A percentile compares a stretch with the other conserved stretches of the same genome.
phyloP scores from a whole-genome alignment of 768 basidiomycete species.

The Phylloporus scabripes region DNA sequence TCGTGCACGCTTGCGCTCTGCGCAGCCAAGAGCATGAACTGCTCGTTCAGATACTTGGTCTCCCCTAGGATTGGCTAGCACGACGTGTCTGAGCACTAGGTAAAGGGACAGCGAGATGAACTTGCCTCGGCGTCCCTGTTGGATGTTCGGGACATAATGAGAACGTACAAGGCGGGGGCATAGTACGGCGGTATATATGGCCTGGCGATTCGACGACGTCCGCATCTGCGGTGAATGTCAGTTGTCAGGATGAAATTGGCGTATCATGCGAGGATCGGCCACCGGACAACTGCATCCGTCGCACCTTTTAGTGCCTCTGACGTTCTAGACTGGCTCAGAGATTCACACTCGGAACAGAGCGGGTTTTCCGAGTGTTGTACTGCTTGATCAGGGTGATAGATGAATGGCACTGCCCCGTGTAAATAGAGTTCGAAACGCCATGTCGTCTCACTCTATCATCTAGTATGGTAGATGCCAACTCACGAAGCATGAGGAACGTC shows the following conservation, averaged over 20 bases:
- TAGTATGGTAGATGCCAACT: not conserved
- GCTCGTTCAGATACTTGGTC: conserved; percentile 2
- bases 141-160: not conserved
- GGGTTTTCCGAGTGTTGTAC: not conserved
- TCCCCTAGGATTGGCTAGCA: not conserved
- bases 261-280: not conserved
- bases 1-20: conserved; percentile 19
- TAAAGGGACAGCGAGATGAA: not conserved
- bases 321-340: not conserved
- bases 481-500: not conserved
- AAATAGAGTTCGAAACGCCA: not conserved
- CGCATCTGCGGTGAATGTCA: not conserved
- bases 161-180: not conserved
- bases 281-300: not conserved
- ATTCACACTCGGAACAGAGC: not conserved
- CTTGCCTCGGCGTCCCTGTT: conserved; percentile 6
- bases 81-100: not conserved
- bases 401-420: not conserved
- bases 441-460: not conserved
- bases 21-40: conserved; percentile 11
- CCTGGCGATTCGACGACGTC: not conserved
- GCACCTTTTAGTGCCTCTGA: not conserved
- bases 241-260: not conserved
- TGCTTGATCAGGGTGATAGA: not conserved
- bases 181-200: not conserved